Evolutionary conservation across 257 asterid genomes (phyloP), one percentile per base, ranked within the genome.

Genomic region (Nicotiana attenuata): DNA sequence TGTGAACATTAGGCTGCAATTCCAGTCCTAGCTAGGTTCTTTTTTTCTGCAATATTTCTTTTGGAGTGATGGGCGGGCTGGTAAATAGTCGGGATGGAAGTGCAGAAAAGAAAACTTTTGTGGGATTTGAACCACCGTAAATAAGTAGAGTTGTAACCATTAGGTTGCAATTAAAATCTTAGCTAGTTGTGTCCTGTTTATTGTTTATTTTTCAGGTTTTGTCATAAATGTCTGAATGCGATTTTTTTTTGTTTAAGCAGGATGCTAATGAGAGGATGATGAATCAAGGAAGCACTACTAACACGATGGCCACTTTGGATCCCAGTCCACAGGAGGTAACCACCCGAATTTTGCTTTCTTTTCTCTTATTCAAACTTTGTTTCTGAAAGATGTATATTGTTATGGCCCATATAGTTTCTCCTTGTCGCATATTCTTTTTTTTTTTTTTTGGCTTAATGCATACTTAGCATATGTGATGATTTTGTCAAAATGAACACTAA

Each of bases 211-310:
- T 68, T 17, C 20, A 2, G 16, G 19, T 71, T 45, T 45, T 71
- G 17, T 20, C 15, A 31, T 50, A 10, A 35, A 47, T 59, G 17
- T 28, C 47, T 66, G 22, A 55, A 24, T 47, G 19, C 20, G 45
- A 6, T 35, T 45, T 10, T 20, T 14, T 24, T 38, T 41, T 53
- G 38, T 71, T 77, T 86, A 7, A 50, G 76, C 86, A 86, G 92
- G 82, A 83, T 78, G 85, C 78, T 69, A 80, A 71, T 84, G 91
- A 77, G 89, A 84, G 50, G 90, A 88, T 56, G 89, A 90, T 91
- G 97, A 95, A 89, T 89, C 97, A 92, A 90, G 98, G 93, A 85
- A 94, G 90, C 73, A 84, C 81, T 80, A 61, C 89, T 50, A 87
- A 91, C 80, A n/a, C 95, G 77, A 76, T 83, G 85, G 65, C 91